These are phyloP conservation scores for Candida pseudocylindracea DNA, from an alignment of 1,139 yeast species.

Conservation along the genomic window DNA sequence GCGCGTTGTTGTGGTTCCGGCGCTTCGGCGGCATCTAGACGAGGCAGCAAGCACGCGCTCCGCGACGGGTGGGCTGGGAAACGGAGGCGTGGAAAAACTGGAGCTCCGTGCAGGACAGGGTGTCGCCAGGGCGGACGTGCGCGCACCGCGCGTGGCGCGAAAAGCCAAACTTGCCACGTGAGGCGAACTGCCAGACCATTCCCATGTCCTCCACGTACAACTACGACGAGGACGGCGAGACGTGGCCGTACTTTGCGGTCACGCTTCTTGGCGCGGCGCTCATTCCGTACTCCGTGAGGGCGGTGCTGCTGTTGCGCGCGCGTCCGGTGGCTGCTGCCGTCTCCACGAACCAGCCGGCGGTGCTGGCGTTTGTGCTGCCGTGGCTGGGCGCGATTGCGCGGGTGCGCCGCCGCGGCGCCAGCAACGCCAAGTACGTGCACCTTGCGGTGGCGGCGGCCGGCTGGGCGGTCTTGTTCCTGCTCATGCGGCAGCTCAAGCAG, in stretches of 20 bases:
- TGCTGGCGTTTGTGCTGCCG: constrained; percentile 13
- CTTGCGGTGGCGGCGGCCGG: constrained; percentile 31
- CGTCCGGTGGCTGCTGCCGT: too few relatives aligned
- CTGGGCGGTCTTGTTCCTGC: constrained; percentile 36
- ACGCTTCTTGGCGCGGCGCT: constrained; percentile 43
- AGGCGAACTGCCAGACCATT: too few relatives aligned
- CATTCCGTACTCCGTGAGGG: constrained; percentile 35
- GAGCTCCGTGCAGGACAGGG: too few relatives aligned
- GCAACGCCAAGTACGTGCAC: constrained; percentile 20
- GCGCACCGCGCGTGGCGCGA: too few relatives aligned
- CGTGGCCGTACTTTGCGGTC: constrained; percentile 86
- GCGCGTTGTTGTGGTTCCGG: too few relatives aligned
- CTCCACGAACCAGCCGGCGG: constrained; percentile 7
- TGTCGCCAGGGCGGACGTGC: too few relatives aligned
- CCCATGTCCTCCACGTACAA: constrained; percentile 27
- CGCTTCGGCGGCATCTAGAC: too few relatives aligned
- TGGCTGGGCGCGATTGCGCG: constrained; percentile 18
- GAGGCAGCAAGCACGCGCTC: too few relatives aligned
- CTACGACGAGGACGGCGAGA: constrained; percentile 81
- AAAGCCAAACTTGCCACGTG: too few relatives aligned
- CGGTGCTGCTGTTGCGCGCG: too few relatives aligned
- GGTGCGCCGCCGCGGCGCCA: constrained; percentile 15
- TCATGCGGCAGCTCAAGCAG: constrained; percentile 22
- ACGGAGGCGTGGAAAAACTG: too few relatives aligned
- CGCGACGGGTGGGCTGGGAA: too few relatives aligned